Evolutionary conservation across 2,329 filamentous ascomycete species (phyloP), one percentile per base, ranked within the genome.

Genomic region (Colletotrichum tofieldiae): DNA sequence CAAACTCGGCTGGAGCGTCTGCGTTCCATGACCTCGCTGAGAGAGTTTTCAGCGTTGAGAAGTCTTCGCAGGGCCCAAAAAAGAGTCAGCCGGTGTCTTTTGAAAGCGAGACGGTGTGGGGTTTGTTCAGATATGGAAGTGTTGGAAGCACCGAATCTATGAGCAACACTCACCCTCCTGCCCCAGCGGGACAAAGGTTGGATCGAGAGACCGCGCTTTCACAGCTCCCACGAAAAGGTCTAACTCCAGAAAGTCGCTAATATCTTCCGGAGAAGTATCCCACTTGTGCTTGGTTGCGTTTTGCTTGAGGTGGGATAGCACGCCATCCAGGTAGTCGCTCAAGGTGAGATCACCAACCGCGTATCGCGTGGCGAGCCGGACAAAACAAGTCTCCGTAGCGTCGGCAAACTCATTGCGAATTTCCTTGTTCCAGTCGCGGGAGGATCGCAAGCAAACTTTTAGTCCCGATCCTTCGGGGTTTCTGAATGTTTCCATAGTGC

Each of bases 321-420:
- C 63, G 41, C 63, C 63, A 12, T 65, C 63, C 52, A 58, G 39
- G 63, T 65, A 65, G 37, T 58, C 52, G 32, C 32, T 32, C 52
- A 65, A 29, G 1, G 11, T 16, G 52, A 65, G 52, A 20, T 58
- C 2, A 6, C 52, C 52, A 20, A 12, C 20, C 29, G 63, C 63
- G 49, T 58, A 32, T 39, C 49, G 52, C 4, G 63, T 49, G 32
- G 63, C 52, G 20, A 58, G 63, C 20, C 52, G 63, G 37, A 65
- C 63, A 39, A 51, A 65, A 20, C 63, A 65, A 11, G 63, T 59
- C 16, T 65, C 63, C 29, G 63, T 26, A 37, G n/a, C 12, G 41
- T 65, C 63, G 5, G 52, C 52, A 45, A 65, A 65, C 41, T 65
- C 63, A 20, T 65, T 65, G 41, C 58, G 49, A 20, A 49, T 45